Percentiles rank a stretch among this genome's conserved stretches.
These are phyloP conservation scores for Moelleriella libera DNA, from an alignment of 2,329 filamentous ascomycete genomes.

Conservation along the genomic window DNA sequence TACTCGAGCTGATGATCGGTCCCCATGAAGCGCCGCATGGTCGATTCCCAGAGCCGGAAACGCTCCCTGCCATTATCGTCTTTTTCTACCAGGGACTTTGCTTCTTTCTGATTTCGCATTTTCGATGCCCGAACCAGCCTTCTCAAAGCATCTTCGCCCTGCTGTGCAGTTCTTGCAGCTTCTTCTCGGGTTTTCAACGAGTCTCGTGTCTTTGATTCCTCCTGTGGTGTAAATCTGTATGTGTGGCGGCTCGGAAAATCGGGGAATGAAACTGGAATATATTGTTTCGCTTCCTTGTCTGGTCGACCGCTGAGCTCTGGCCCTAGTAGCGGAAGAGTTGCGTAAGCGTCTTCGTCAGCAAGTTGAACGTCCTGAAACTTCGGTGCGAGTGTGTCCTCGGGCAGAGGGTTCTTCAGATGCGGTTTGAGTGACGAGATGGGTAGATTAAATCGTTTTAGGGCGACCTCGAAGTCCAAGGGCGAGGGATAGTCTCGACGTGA, in stretches of 20 bases:
- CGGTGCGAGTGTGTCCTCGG: slow-evolving; percentile 21
- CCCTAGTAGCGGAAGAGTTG: slow-evolving; percentile 30
- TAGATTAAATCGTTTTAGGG: slow-evolving; percentile 36
- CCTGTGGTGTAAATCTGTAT: slow-evolving; percentile 43
- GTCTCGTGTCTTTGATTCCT: slow-evolving; percentile 31
- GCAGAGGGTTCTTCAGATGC: slow-evolving; percentile 40
- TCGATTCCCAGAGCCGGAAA: slow-evolving; percentile 45
- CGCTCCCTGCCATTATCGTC: slow-evolving; percentile 37
- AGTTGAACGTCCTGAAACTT: slow-evolving; percentile 22
- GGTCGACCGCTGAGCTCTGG: slow-evolving; percentile 41
- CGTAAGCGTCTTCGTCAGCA: slow-evolving; percentile 24
- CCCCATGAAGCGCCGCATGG: slow-evolving; percentile 42
- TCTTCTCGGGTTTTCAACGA: slow-evolving; percentile 45
- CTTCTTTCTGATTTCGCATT: slow-evolving; percentile 50
- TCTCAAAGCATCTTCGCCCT: slow-evolving; percentile 47
- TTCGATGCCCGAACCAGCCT: slow-evolving; percentile 47
- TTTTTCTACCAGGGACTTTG: slow-evolving; percentile 39
- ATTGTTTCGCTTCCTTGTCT: slow-evolving; percentile 39
- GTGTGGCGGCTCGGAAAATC: slow-evolving; percentile 51
- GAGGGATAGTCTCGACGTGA: slow-evolving; percentile 38
- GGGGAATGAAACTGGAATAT: slow-evolving; percentile 45
- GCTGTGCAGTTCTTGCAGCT: slow-evolving; percentile 43
- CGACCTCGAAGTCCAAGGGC: slow-evolving; percentile 42
- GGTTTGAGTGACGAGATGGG: slow-evolving; percentile 35
- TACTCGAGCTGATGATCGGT: slow-evolving; percentile 15